Base-by-base conservation (phyloP, 306 rosid species). In the Begonia masoniana region DNA sequence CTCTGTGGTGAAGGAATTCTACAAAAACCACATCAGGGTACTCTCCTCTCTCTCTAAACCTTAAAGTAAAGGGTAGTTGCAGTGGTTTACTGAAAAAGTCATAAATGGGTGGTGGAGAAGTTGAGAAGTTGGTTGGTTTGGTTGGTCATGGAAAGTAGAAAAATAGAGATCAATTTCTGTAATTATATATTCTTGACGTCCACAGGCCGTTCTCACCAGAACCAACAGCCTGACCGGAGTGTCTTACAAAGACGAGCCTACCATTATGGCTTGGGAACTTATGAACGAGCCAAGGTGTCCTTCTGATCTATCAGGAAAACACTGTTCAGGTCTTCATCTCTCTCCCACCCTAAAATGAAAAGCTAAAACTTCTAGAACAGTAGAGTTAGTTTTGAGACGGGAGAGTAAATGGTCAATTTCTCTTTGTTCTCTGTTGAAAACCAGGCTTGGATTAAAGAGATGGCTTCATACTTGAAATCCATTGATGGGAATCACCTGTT, bases 251-350 rank as follows among this genome's bases (percentile, higher is more conserved):
- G 96, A 86, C 45, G 96, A 91, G 15, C 80, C 94, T 41, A 74
- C 96, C 10, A 83, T 91, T 59, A 83, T 91, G 96, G 94, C 99
- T 13, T 86, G 99, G 99, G 99, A 86, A 72, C 96, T 86, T 31
- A 91, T 91, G 79, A 91, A 91, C 57, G 99, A 91, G 74, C 65
- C 82, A 15, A 66, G 93, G 64, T 86, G 99, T 56, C 41, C 63
- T 31, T 79, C 99, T 6, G 96, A 91, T 70, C 76, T 64, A 52
- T 81, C 94, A 16, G 96, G 94, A n/a, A 51, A 77, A 70, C 2
- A 59, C 84, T 14, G 70, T 86, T 66, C 96, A 91, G 94, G 99
- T 91, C 35, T 56, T 57, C 14, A 7, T 49, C 24, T 16, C 55
- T 51, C 57, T 47, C 66, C 10, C 10, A 10, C 8, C 47, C 39